These are phyloP conservation scores for Claviceps quebecensis DNA, from an alignment of 2,329 filamentous ascomycete genomes.

Conservation along the genomic window DNA sequence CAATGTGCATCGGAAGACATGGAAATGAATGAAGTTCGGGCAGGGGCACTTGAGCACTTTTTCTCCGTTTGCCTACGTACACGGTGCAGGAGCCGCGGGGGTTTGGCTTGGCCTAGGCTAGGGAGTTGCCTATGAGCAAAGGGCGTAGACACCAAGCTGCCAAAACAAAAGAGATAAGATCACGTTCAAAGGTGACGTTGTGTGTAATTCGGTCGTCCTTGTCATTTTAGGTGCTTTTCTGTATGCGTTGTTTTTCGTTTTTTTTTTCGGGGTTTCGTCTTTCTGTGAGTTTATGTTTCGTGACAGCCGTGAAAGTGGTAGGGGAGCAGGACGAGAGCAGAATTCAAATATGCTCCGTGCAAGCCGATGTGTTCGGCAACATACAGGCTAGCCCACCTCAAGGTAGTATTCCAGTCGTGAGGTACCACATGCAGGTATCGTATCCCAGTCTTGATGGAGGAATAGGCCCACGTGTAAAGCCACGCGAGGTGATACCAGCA, in stretches of 20 bases:
- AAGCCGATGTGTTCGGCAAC: background rate
- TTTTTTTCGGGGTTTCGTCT: too few species aligned
- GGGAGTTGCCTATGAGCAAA: background rate
- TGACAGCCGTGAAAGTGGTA: conserved; percentile 3
- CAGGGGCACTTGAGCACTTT: background rate
- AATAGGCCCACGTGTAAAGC: background rate
- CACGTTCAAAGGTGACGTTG: background rate
- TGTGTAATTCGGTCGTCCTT: background rate
- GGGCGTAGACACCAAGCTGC: background rate
- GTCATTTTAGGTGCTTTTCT: too few species aligned
- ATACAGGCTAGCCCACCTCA: background rate
- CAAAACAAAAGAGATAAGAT: background rate
- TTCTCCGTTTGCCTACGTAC: background rate
- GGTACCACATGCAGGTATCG: background rate
- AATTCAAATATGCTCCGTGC: background rate
- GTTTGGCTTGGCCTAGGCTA: background rate
- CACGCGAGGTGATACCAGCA: background rate
- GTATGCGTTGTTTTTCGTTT: too few species aligned
- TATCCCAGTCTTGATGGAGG: background rate
- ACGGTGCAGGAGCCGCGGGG: background rate
- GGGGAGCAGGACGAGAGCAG: background rate
- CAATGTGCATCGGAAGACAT: conserved; percentile 5
- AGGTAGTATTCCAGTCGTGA: background rate
- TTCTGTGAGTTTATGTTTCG: background rate
- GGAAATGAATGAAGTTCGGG: background rate